phyloP scores from a whole-genome alignment of 257 asterid genomes.

The Fraxinus cuspidata region DNA sequence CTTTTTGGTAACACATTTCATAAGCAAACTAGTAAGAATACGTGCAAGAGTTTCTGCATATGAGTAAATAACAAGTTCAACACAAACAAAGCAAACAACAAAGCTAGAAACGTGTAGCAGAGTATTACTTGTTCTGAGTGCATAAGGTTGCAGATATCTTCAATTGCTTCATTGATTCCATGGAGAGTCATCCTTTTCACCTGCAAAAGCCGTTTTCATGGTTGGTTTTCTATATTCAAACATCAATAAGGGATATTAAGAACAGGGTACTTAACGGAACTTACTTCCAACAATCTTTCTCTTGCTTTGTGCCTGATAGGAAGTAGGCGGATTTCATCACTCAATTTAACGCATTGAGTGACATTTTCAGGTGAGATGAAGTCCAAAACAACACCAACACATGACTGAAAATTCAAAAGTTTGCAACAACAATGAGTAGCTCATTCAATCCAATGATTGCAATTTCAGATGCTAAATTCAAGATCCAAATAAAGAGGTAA shows the following conservation, averaged over 20 bases:
- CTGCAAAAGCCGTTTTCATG: slow-evolving; percentile 41
- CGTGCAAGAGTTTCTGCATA: background rate
- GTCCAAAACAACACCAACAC: slow-evolving; percentile 73
- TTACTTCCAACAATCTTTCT: slow-evolving; percentile 73
- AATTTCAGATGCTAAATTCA: slow-evolving; percentile 8
- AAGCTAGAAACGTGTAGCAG: slow-evolving; percentile 16
- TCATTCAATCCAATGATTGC: slow-evolving; percentile 16
- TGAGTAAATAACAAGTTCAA: slow-evolving; percentile 3
- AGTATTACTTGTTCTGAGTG: slow-evolving; percentile 48
- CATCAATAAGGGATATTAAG: background rate
- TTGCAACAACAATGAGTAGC: slow-evolving; percentile 22
- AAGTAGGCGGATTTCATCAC: slow-evolving; percentile 83
- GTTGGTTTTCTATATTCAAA: slow-evolving; percentile 8
- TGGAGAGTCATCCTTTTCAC: slow-evolving; percentile 77
- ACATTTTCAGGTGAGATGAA: slow-evolving; percentile 95
- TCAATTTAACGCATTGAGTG: slow-evolving; percentile 65
- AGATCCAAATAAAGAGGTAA: background rate
- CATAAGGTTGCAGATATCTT: slow-evolving; percentile 49
- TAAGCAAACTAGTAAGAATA: background rate
- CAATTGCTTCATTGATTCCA: slow-evolving; percentile 69
- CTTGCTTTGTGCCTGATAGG: slow-evolving; percentile 78
- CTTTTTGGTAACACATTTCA: background rate
- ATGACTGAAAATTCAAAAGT: slow-evolving; percentile 58
- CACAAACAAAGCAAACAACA: slow-evolving; percentile 3
- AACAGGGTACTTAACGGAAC: slow-evolving; percentile 4